Base-by-base conservation (phyloP, 2,329 filamentous ascomycete genomes). In the Parastagonospora avenae region DNA sequence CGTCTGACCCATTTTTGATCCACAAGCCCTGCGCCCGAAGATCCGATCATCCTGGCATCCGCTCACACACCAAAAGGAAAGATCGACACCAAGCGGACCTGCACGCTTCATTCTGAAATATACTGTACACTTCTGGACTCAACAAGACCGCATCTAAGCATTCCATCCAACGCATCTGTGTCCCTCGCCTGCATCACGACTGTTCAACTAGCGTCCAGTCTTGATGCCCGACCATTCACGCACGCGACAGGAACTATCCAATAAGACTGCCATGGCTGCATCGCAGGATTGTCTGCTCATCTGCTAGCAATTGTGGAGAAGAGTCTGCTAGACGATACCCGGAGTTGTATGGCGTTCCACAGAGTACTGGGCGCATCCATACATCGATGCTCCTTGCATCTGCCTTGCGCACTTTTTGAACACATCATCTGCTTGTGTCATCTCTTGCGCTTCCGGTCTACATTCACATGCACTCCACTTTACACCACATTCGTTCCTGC, bases 401-500 rank as follows among this genome's bases (percentile, higher is more conserved):
- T 16, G 15, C 4, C 16, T 16, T 29, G 28, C 44, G 44, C 29
- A 8, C 37, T 33, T 29, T 36, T 36, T 32, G 8, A 24, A 19
- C 27, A 29, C 8, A 24, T 24, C 15, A 27, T 15, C 11, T 36
- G 32, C 31, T 40, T 27, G 48, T 36, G 38, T 38, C 33, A 47
- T 41, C 19, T 36, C 30, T 47, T 52, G 39, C 48, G 43, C 47
- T 47, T 51, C 37, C 33, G 16, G 14, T 24, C 39, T 24, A 5
- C 28, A 27, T 24, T 27, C 31, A 16, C 37, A 12, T 42, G 47
- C 43, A 49, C 49, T 55, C 49, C 55, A 42, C 46, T 50, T 55
- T 55, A 43, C 48, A 49, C 50, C 16, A 45, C 50, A 46, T 51
- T 7, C 24, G 9, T 14, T 33, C 29, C 42, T 55, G 55, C 57